These are phyloP conservation scores for Serendipita sp. DNA, from an alignment of 768 basidiomycete genomes.

Conservation along the genomic window DNA sequence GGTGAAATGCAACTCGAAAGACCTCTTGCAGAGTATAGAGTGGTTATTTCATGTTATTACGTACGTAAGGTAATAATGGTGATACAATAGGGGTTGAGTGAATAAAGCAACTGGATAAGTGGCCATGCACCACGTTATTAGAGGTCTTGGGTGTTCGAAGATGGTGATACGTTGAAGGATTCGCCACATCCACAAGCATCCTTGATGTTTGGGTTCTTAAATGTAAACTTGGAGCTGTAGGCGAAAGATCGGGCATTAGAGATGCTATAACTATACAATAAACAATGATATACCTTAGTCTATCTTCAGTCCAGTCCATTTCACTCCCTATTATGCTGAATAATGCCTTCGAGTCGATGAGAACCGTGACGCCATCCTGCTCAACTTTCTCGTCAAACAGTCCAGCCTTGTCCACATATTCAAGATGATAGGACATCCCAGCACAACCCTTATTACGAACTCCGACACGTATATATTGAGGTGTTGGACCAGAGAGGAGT, in stretches of 20 bases:
- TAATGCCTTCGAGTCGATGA: constrained; percentile 91
- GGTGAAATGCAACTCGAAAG: no score
- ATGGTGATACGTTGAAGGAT: constrained; percentile 50
- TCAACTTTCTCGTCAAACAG: constrained; percentile 94
- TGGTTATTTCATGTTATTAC: no score
- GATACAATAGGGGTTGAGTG: neutral
- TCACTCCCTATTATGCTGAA: constrained; percentile 97
- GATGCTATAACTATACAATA: constrained; percentile 7
- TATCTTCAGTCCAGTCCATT: constrained; percentile 97
- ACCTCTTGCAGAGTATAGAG: no score
- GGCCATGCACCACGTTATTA: neutral
- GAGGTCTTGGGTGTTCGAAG: neutral
- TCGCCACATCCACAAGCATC: constrained; percentile 93
- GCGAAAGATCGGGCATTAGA: neutral
- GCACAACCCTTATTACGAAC: constrained; percentile 98
- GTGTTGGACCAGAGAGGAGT: constrained; percentile 69
- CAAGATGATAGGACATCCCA: constrained; percentile 75
- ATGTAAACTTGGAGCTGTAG: constrained; percentile 58
- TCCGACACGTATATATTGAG: constrained; percentile 85
- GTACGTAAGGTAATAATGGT: neutral
- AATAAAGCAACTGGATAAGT: neutral
- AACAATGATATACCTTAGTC: constrained; percentile 47
- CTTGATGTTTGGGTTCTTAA: constrained; percentile 85
- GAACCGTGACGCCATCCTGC: constrained; percentile 84
- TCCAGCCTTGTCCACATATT: constrained; percentile 79